Evolutionary conservation across 768 basidiomycete species (phyloP).

Genomic region (Guyanaporus albipodus): DNA sequence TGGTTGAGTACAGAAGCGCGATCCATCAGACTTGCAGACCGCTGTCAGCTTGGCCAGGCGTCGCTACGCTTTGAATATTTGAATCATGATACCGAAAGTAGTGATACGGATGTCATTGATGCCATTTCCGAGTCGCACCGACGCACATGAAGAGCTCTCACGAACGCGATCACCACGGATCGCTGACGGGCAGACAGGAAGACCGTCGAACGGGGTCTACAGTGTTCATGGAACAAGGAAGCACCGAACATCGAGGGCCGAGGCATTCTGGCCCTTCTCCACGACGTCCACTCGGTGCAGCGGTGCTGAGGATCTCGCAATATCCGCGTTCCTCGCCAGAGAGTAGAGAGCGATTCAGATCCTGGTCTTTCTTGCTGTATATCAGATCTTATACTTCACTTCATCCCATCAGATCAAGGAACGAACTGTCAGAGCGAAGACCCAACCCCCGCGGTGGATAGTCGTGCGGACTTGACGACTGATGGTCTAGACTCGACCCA

Average conservation of each 20-base stretch:
- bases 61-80: too few species aligned
- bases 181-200: background rate
- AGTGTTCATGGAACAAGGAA: slow-evolving; percentile 7
- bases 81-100: too few species aligned
- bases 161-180: slow-evolving; percentile 15
- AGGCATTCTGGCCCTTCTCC: background rate
- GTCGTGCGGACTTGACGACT: too few species aligned
- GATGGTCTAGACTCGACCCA: background rate
- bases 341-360: background rate
- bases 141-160: background rate
- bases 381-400: slow-evolving; percentile 2
- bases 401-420: background rate
- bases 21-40: too few species aligned
- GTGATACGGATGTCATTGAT: too few species aligned
- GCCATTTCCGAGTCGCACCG: slow-evolving; percentile 14
- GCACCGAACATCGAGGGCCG: background rate
- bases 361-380: background rate
- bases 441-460: too few species aligned
- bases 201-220: slow-evolving; percentile 10
- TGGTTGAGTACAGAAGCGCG: too few species aligned
- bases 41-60: too few species aligned
- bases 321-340: slow-evolving; percentile 17
- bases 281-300: too few species aligned
- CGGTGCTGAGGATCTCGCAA: too few species aligned
- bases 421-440: too few species aligned